These are phyloP conservation scores for Penicillium sp. DNA, from an alignment of 2,329 filamentous ascomycete species.

Conservation along the genomic window DNA sequence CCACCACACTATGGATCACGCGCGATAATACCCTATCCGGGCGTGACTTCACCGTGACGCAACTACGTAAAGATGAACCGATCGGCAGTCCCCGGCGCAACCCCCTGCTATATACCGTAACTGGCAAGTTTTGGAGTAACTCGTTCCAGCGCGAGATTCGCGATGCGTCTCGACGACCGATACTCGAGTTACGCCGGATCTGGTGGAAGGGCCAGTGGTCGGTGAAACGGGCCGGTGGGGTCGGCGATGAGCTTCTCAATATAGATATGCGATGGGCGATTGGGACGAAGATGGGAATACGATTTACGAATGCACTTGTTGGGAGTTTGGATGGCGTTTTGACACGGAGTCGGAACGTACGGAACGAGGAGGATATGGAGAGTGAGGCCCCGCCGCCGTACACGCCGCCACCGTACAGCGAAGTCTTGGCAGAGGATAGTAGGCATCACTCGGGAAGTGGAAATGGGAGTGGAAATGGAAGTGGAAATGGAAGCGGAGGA, in stretches of 20 bases:
- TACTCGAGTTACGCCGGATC: slow-evolving; percentile 15
- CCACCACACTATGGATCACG: slow-evolving; percentile 20
- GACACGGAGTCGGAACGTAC: neutral
- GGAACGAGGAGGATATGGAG: neutral
- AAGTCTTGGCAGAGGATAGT: neutral
- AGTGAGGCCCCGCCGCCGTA: neutral
- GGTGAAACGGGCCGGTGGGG: slow-evolving; percentile 12
- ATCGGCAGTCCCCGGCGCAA: slow-evolving; percentile 12
- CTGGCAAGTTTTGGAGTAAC: slow-evolving; percentile 18
- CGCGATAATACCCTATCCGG: slow-evolving; percentile 14
- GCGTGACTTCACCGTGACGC: slow-evolving; percentile 14
- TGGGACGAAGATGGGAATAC: slow-evolving; percentile 10
- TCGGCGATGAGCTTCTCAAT: slow-evolving; percentile 11
- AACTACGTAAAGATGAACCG: slow-evolving; percentile 17
- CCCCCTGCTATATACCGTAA: slow-evolving; percentile 17
- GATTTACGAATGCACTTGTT: slow-evolving; percentile 18
- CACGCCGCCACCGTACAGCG: slow-evolving; percentile 14
- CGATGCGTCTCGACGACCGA: slow-evolving; percentile 6
- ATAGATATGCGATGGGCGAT: slow-evolving; percentile 15
- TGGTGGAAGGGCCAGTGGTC: slow-evolving; percentile 20
- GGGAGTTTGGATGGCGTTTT: neutral
- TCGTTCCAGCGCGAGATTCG: slow-evolving; percentile 17
- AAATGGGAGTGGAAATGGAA: neutral
- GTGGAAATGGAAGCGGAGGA: neutral
- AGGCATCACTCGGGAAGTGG: neutral